A percentile compares a stretch with the other conserved stretches of the same genome.
These are phyloP conservation scores for Skeletonema costatum DNA, from an alignment of 108 stramenopile species.

Conservation along the genomic window DNA sequence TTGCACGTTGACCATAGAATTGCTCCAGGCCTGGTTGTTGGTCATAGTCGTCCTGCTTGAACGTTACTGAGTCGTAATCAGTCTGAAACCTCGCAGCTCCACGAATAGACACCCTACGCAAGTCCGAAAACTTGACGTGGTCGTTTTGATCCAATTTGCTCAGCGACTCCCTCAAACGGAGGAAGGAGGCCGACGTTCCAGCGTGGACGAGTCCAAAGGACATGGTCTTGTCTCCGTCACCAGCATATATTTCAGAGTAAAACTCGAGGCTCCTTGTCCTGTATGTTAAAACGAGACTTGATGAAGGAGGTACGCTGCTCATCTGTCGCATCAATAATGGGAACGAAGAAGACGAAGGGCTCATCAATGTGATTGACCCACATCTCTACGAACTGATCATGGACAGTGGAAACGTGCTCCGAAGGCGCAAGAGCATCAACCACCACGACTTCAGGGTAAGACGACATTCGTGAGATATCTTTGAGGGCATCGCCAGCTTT, in stretches of 20 bases:
- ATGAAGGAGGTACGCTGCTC: conserved; percentile 29
- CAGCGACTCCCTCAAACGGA: too few relatives aligned
- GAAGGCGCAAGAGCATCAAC: too few relatives aligned
- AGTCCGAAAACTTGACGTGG: conserved; percentile 31
- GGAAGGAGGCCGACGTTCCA: too few relatives aligned
- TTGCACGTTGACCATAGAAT: conserved; percentile 58
- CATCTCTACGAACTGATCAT: conserved; percentile 25
- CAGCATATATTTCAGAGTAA: conserved; percentile 42
- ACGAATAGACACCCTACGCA: conserved; percentile 40
- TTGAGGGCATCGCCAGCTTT: too few relatives aligned
- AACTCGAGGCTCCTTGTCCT: conserved; percentile 29
- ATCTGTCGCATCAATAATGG: conserved; percentile 34
- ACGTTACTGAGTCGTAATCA: conserved; percentile 27
- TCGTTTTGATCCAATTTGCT: conserved; percentile 5
- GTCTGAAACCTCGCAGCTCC: conserved; percentile 43
- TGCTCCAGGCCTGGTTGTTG: conserved; percentile 56
- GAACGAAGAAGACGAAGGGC: conserved; percentile 30
- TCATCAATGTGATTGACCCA: conserved; percentile 9
- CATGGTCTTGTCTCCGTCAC: conserved; percentile 46
- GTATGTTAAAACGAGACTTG: conserved; percentile 32
- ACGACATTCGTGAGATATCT: too few relatives aligned
- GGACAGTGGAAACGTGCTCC: too few relatives aligned
- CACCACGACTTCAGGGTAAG: too few relatives aligned
- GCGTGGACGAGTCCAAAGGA: conserved; percentile 40
- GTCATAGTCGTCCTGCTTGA: conserved; percentile 60